Base-by-base conservation (phyloP, 768 basidiomycete genomes). In the Calvatia gigantea region DNA sequence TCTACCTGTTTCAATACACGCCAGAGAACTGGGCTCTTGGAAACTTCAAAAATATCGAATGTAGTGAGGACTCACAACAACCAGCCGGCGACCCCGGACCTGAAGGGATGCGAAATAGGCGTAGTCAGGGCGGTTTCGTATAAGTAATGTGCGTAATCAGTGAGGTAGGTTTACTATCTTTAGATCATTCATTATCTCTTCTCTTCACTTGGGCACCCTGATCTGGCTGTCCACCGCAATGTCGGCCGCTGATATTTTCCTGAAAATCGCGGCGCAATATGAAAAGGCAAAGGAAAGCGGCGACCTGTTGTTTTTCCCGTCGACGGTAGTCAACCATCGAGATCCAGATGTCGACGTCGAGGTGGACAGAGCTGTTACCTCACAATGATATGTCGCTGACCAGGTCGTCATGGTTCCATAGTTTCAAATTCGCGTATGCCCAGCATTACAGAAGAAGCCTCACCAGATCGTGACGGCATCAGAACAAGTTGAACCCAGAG, bases 371-470 rank as follows among this genome's bases (percentile, higher is more conserved):
- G 7, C 19, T 42, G 19, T 11, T 21, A 21, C 17, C 4, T 23
- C 14, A 14, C 17, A n/a, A 3, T 8, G 23, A 42, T 3, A 4
- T 42, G 12, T 11, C 25, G 41, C 19, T 42, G 17, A 42, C 25
- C 11, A 23, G 7, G 41, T 11, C 25, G 41, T 3, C 6, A 23
- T 42, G 17, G 8, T 23, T 23, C 19, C 41, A 9, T 64, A 97
- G 95, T 97, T 91, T 68, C 82, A 96, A 70, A 82, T 98, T 55
- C 80, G 89, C 58, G 70, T 91, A 37, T 97, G 94, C 62, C 89
- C 92, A 11, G 89, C 93, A 0, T 73, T 98, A 38, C 85, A 87
- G 62, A 80, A 91, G 63, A 98, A 97, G 68, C 82, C 85, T 76
- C 76, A 27, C 75, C 75, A 31, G 76, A 75, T 39, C 69, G 76